phyloP scores from a whole-genome alignment of 768 basidiomycete genomes.

The Suillus paluster region DNA sequence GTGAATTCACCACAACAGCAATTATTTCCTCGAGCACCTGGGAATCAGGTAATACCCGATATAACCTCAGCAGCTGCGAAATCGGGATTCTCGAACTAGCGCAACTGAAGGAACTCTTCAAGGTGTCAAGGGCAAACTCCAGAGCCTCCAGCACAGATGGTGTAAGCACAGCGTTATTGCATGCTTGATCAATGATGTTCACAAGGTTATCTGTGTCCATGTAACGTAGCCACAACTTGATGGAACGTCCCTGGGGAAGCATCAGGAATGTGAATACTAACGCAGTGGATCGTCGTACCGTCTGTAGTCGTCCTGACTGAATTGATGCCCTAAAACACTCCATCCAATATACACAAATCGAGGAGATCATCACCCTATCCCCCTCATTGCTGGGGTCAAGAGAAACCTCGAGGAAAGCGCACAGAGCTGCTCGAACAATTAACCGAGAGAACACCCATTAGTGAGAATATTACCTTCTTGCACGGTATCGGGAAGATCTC shows the following conservation, averaged over 20 bases:
- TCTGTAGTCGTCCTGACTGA: not conserved
- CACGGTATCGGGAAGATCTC: slow-evolving; percentile 25
- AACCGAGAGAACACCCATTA: not conserved
- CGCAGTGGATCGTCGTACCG: not conserved
- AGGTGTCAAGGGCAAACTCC: slow-evolving; percentile 38
- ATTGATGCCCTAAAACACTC: slow-evolving; percentile 1
- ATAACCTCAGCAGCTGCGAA: slow-evolving; percentile 44
- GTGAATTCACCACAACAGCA: slow-evolving; percentile 42
- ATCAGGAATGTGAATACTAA: not conserved
- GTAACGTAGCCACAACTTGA: slow-evolving; percentile 59
- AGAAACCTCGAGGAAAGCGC: slow-evolving; percentile 41
- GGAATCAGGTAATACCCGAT: slow-evolving; percentile 38
- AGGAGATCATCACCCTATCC: slow-evolving; percentile 46
- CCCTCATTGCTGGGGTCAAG: slow-evolving; percentile 40
- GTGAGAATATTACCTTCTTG: slow-evolving; percentile 38
- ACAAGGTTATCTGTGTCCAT: slow-evolving; percentile 48
- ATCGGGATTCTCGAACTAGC: slow-evolving; percentile 27
- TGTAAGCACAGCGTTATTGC: slow-evolving; percentile 8
- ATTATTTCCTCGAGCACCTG: slow-evolving; percentile 52
- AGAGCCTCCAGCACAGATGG: slow-evolving; percentile 40
- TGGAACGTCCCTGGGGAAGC: slow-evolving; percentile 13
- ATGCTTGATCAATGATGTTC: slow-evolving; percentile 43
- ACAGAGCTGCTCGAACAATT: slow-evolving; percentile 41
- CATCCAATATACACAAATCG: slow-evolving; percentile 50
- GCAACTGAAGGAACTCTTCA: slow-evolving; percentile 20